A percentile compares a stretch with the other conserved stretches of the same genome.
Conservation (phyloP, 495 filamentous ascomycete genomes). For the Aspergillus mulundensis region DNA sequence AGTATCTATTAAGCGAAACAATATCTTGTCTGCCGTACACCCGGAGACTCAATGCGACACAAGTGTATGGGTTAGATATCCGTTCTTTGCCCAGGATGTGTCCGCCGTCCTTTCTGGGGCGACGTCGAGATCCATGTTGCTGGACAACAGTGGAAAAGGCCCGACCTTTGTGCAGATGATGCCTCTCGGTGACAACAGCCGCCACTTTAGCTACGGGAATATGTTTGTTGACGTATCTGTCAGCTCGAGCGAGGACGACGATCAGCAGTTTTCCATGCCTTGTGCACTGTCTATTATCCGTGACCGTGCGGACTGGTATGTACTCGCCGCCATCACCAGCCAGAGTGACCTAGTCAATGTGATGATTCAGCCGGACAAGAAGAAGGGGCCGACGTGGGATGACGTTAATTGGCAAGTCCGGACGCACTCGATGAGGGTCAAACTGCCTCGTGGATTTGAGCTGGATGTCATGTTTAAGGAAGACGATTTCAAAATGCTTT, state of each 20-base stretch:
- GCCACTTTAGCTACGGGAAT: slow-evolving; percentile 68
- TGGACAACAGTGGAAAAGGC: slow-evolving; percentile 31
- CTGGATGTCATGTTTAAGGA: slow-evolving; percentile 65
- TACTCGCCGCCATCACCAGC: slow-evolving; percentile 66
- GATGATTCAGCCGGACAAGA: slow-evolving; percentile 63
- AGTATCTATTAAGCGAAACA: slow-evolving; percentile 77
- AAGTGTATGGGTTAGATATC: slow-evolving; percentile 71
- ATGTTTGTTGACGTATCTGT: slow-evolving; percentile 67
- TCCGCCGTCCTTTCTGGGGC: slow-evolving; percentile 60
- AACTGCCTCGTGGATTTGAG: slow-evolving; percentile 64
- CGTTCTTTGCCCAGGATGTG: slow-evolving; percentile 63
- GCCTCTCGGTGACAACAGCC: slow-evolving; percentile 65
- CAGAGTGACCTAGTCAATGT: slow-evolving; percentile 73
- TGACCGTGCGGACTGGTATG: slow-evolving; percentile 58
- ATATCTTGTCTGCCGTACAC: slow-evolving; percentile 55
- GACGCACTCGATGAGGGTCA: slow-evolving; percentile 55
- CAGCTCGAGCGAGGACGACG: slow-evolving; percentile 60
- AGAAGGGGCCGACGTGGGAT: slow-evolving; percentile 69
- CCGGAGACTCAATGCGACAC: slow-evolving; percentile 46
- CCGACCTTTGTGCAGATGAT: slow-evolving; percentile 60
- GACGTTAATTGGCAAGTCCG: slow-evolving; percentile 72
- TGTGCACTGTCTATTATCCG: slow-evolving; percentile 71
- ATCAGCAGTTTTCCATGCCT: slow-evolving; percentile 59
- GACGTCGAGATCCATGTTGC: slow-evolving; percentile 45
- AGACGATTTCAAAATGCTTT: slow-evolving; percentile 68